These are phyloP conservation scores for Butyriboletus loyo DNA, from an alignment of 768 basidiomycete species.

Conservation along the genomic window DNA sequence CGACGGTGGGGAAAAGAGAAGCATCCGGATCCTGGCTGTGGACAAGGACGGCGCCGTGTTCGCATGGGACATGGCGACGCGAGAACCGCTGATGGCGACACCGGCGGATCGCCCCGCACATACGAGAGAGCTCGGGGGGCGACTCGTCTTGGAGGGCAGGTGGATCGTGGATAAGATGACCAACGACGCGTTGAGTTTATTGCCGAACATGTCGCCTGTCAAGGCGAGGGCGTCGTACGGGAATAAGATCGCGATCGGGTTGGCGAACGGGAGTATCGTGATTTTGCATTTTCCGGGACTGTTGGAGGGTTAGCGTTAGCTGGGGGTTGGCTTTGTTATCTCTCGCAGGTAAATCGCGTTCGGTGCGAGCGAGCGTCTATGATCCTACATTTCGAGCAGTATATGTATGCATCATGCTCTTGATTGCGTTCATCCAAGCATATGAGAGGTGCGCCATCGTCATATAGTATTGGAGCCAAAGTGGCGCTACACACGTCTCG, in stretches of 20 bases:
- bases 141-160: conserved; percentile 15
- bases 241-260: conserved; percentile 25
- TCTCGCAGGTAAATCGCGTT: too few relatives aligned
- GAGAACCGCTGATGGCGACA: conserved; percentile 15
- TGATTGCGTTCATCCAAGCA: too few relatives aligned
- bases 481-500: too few relatives aligned
- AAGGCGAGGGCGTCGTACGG: conserved; percentile 21
- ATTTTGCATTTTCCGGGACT: conserved; percentile 22
- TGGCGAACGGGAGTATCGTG: conserved; percentile 30
- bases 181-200: conserved; percentile 10
- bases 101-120: conserved; percentile 20
- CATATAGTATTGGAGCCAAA: too few relatives aligned
- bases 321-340: background rate
- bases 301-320: background rate
- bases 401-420: too few relatives aligned
- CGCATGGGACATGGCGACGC: conserved; percentile 27
- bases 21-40: conserved; percentile 21
- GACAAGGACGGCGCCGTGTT: conserved; percentile 24
- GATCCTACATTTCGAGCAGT: too few relatives aligned
- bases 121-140: background rate
- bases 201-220: conserved; percentile 30
- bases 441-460: too few relatives aligned
- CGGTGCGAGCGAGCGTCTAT: too few relatives aligned
- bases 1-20: background rate
- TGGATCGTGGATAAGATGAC: conserved; percentile 27